Evolutionary conservation across 1,139 yeast genomes (phyloP), one percentile per base, ranked within the genome.

Genomic region (Suhomyces bribrorum): DNA sequence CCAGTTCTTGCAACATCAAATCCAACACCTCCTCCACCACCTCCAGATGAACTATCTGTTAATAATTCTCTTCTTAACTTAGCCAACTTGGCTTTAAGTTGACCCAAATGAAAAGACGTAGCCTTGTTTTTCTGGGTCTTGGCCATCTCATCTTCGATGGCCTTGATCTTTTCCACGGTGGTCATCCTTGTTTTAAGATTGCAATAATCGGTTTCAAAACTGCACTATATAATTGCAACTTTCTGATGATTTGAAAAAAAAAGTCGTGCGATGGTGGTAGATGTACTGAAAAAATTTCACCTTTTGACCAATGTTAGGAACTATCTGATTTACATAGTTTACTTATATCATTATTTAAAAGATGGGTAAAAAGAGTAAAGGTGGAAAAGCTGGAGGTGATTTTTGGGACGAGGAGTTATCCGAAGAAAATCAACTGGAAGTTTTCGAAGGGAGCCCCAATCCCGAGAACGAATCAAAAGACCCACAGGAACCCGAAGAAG

Each of bases 1-100:
- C 98, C 98, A 0, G 97, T 90, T 64, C 97, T 79, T 9, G 96
- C 95, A 29, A 94, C 98, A 68, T 92, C 99, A 64, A 92, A 92
- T 5, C 98, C 98, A 16, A 78, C 79, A 37, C 88, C 92, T 33
- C 84, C 90, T 43, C 95, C 95, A 34, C 96, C 96, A 28, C 97
- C 95, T 31, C 75, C 73, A 1, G 87, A 75, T 17, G 85, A 64
- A 5, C 90, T 74, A 46, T 89, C 95, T 9, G 95, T 81, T 47
- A 92, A 73, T 43, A 92, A 75, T 59, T 94, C 98, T 58, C 97
- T 79, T 70, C 95, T 86, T 53, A 92, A 75, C 59, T 90, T 90
- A 38, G 99, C 98, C 38, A 94, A 71, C 59, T 92, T 92, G 38
- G 98, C 98, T 65, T 94, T 92, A 52, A 92, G 75, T 69, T 89